These are phyloP conservation scores for Botryotinia calthae DNA, from an alignment of 2,329 filamentous ascomycete genomes.

Conservation along the genomic window DNA sequence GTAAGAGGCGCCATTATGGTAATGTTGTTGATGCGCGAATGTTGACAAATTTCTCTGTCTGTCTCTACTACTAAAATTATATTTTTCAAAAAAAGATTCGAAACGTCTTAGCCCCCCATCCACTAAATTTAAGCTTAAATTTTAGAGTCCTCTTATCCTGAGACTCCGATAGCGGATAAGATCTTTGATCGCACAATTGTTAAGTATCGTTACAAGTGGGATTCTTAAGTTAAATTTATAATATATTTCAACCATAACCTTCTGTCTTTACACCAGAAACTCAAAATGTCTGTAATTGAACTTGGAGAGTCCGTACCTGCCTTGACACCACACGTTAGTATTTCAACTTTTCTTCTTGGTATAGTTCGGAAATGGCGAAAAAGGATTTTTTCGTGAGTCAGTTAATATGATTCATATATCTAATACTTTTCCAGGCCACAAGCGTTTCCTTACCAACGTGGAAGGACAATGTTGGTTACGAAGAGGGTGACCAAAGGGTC, in stretches of 20 bases:
- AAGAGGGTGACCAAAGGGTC: conserved; percentile 90
- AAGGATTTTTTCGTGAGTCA: conserved; percentile 20
- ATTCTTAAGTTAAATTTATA: neutral
- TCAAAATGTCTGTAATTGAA: conserved; percentile 37
- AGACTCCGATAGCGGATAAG: conserved; percentile 26
- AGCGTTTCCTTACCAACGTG: conserved; percentile 96
- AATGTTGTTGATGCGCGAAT: conserved; percentile 6
- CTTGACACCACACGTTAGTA: conserved; percentile 39
- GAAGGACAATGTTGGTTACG: conserved; percentile 86
- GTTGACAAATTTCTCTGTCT: conserved; percentile 3
- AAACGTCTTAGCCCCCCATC: conserved; percentile 4
- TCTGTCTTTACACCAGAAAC: neutral
- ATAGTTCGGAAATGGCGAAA: neutral
- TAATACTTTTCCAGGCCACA: conserved; percentile 65
- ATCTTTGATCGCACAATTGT: conserved; percentile 6
- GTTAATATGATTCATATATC: neutral
- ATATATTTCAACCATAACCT: conserved; percentile 4
- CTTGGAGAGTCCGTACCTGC: conserved; percentile 40
- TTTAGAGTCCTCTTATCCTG: neutral
- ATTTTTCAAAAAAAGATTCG: conserved; percentile 18
- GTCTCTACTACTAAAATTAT: conserved; percentile 8
- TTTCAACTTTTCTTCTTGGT: neutral
- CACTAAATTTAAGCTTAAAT: conserved; percentile 24
- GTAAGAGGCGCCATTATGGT: conserved; percentile 30
- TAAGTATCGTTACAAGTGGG: neutral